phyloP scores from a whole-genome alignment of 1,284 basidiomycete species.

The Mycena citricolor region DNA sequence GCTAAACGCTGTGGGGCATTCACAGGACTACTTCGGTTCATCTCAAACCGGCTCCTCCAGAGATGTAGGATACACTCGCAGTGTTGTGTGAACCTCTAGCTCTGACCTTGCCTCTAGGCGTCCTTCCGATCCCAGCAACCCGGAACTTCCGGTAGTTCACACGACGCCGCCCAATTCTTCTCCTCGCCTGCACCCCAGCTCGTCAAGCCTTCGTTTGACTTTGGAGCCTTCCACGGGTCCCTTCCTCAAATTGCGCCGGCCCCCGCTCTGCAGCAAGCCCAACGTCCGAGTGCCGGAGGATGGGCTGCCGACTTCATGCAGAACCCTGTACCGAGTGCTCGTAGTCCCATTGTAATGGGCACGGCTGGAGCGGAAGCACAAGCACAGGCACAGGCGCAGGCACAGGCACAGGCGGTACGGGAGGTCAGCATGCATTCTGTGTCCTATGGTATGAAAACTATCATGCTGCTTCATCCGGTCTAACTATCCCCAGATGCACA shows the following conservation, averaged over 20 bases:
- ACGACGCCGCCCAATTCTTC: constrained; percentile 74
- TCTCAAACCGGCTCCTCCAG: constrained; percentile 56
- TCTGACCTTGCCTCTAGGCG: too few species aligned
- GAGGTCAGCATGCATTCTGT: too few species aligned
- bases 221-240: constrained; percentile 54
- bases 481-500: too few species aligned
- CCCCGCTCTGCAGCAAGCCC: constrained; percentile 26
- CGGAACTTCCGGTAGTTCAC: constrained; percentile 44
- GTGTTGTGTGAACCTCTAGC: too few species aligned
- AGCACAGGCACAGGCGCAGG: too few species aligned
- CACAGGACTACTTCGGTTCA: constrained; percentile 63
- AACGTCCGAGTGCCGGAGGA: constrained; percentile 29
- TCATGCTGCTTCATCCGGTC: too few species aligned
- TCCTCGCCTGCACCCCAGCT: constrained; percentile 35
- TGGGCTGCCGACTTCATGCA: constrained; percentile 67
- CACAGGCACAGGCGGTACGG: too few species aligned
- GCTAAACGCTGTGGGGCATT: not conserved
- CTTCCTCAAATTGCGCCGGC: constrained; percentile 39
- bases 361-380: too few species aligned
- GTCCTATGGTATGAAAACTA: too few species aligned
- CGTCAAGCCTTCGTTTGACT: constrained; percentile 47
- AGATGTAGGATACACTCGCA: constrained; percentile 44
- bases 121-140: constrained; percentile 59
- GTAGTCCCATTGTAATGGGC: too few species aligned
- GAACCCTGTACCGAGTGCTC: too few species aligned